Percentiles rank a stretch among this genome's conserved stretches.
Evolutionary conservation across 257 asterid genomes (phyloP).

Genomic region (Solanum megistacrolobum): DNA sequence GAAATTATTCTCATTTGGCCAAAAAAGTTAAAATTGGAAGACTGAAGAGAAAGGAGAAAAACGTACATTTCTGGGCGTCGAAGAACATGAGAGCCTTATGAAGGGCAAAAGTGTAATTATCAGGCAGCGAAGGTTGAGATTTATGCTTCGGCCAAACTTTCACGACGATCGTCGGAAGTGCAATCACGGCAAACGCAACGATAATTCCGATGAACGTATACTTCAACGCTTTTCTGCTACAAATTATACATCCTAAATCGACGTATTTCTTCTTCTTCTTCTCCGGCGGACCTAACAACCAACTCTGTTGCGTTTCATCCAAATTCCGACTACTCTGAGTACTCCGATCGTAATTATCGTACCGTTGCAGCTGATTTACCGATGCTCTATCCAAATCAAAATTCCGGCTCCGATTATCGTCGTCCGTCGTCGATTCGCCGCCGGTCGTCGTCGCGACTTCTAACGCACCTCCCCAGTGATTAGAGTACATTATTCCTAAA

Average conservation of each 20-base stretch:
- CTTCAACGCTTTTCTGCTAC: slow-evolving; percentile 44
- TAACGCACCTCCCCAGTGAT: slow-evolving; percentile 88
- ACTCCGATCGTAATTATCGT: neutral
- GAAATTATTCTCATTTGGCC: neutral
- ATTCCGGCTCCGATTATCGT: slow-evolving; percentile 30
- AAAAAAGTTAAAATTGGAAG: neutral
- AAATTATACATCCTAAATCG: slow-evolving; percentile 67
- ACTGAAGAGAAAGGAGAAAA: neutral
- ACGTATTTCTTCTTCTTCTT: slow-evolving; percentile 64
- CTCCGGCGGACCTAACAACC: slow-evolving; percentile 67
- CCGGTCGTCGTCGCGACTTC: slow-evolving; percentile 33
- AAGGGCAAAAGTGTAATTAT: slow-evolving; percentile 60
- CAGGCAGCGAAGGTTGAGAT: slow-evolving; percentile 41
- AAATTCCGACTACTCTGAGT: slow-evolving; percentile 14
- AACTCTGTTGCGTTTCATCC: slow-evolving; percentile 81
- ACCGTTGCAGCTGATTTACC: slow-evolving; percentile 16
- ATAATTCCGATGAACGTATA: slow-evolving; percentile 28
- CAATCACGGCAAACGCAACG: slow-evolving; percentile 44
- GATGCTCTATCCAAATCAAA: slow-evolving; percentile 69
- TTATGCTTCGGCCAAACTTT: slow-evolving; percentile 40
- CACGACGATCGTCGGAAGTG: slow-evolving; percentile 43
- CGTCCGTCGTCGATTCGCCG: slow-evolving; percentile 36
- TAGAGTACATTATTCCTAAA: slow-evolving; percentile 33
- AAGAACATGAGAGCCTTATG: slow-evolving; percentile 69
- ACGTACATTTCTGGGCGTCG: slow-evolving; percentile 95